phyloP scores from a whole-genome alignment of 768 basidiomycete genomes.

The Agrocybe pediades region DNA sequence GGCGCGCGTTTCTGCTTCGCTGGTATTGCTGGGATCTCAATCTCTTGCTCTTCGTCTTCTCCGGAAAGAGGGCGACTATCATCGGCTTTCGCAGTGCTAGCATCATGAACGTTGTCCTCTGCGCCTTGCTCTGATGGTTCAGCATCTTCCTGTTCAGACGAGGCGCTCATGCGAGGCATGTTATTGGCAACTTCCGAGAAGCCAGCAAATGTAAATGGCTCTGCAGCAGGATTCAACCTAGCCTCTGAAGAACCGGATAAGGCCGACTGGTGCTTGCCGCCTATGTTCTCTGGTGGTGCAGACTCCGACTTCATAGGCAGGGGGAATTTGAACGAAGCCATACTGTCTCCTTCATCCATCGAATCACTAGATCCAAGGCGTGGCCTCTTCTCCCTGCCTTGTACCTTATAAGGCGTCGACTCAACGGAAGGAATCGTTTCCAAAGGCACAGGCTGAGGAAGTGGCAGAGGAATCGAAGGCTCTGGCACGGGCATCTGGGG shows the following conservation, averaged over 20 bases:
- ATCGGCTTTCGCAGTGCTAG: constrained; percentile 36
- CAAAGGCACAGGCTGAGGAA: constrained; percentile 24
- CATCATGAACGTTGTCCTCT: constrained; percentile 28
- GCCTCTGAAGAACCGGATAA: constrained; percentile 22
- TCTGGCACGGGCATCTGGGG: constrained; percentile 54
- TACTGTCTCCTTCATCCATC: constrained; percentile 59
- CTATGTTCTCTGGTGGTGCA: constrained; percentile 47
- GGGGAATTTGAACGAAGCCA: constrained; percentile 81
- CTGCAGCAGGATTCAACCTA: constrained; percentile 45
- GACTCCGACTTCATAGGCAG: constrained; percentile 47
- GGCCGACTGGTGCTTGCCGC: constrained; percentile 43
- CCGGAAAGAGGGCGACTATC: constrained; percentile 24
- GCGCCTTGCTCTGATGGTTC: background rate
- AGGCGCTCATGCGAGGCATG: constrained; percentile 25
- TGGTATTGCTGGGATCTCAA: constrained; percentile 25
- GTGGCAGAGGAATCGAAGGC: constrained; percentile 23
- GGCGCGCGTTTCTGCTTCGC: constrained; percentile 63
- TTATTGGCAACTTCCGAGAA: constrained; percentile 46
- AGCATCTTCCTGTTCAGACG: constrained; percentile 6
- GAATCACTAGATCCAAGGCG: constrained; percentile 52
- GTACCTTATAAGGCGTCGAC: constrained; percentile 46
- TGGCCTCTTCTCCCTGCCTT: constrained; percentile 83
- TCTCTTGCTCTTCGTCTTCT: constrained; percentile 13
- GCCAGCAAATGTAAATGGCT: constrained; percentile 72
- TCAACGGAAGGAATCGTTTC: constrained; percentile 30